Evolutionary conservation across 345 rosid species (phyloP).

Genomic region (Moricandia moricandioides): DNA sequence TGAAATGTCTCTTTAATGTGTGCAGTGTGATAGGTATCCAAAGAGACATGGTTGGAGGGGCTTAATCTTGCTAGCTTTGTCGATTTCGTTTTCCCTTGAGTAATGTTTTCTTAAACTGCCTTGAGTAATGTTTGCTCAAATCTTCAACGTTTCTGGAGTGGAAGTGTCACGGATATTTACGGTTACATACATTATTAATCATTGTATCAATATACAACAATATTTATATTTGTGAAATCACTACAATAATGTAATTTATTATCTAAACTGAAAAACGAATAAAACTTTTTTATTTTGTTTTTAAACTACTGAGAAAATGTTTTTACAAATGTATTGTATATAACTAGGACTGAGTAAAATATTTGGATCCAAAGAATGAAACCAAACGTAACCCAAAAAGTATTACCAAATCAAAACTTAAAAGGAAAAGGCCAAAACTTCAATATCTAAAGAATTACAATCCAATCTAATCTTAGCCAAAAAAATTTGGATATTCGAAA

Average conservation of each 20-base stretch:
- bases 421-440: not conserved
- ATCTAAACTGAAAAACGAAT: not conserved
- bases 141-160: not conserved
- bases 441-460: no score
- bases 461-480: no score
- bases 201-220: no score
- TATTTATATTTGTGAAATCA: not conserved
- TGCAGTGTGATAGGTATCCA: slow-evolving; percentile 87
- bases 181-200: no score
- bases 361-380: not conserved
- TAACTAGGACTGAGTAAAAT: not conserved
- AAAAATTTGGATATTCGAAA: no score
- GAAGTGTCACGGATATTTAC: not conserved
- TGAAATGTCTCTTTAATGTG: not conserved
- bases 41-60: slow-evolving; percentile 76
- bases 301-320: not conserved
- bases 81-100: slow-evolving; percentile 22
- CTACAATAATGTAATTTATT: not conserved
- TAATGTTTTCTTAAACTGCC: no score
- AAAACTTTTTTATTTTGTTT: no score
- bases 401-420: not conserved
- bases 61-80: slow-evolving; percentile 70
- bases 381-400: no score
- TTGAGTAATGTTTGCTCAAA: not conserved
- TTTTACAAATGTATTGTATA: no score